Base-by-base conservation (phyloP, 345 rosid genomes). In the Cardiospermum halicacabum region DNA sequence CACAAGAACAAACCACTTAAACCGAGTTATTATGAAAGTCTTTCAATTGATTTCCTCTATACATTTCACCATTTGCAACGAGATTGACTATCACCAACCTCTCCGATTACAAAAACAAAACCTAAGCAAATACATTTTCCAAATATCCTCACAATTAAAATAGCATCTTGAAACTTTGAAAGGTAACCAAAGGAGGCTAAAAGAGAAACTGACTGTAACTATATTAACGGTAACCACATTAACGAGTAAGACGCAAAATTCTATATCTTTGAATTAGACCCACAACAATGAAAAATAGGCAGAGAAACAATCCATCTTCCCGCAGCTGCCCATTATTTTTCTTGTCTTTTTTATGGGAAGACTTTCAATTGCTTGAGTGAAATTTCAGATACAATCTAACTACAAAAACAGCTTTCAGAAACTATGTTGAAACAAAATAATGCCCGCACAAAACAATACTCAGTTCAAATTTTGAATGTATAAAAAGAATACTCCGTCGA, bases 401-500 rank as follows among this genome's bases (percentile, higher is more conserved):
- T 74, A 75, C 70, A 68, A 73, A n/a, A 69, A 70, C 62, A 27
- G 66, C 50, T 53, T 59, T 39, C 42, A n/a, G 28, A 43, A 31
- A 28, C 39, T 18, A 49, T 80, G 82, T 60, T 72, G 83, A 72
- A 60, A 21, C 75, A 75, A 77, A 77, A 70, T 69, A 81, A 71
- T 76, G 78, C 60, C 72, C 16, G 5, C 34, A 30, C n/a, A 50
- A 61, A 59, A 11, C 30, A 58, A 69, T 40, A 64, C 58, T 58
- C 49, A 13, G 63, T 32, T 59, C 26, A 48, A 53, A 49, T 60
- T 64, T 64, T 22, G 42, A 71, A 77, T 58, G 56, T 40, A 53
- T n/a, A n/a, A n/a, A 77, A 77, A 76, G 71, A 80, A 77, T 73
- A 71, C 73, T 72, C 50, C 30, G 21, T 30, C 47, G 26, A 62